Base-by-base conservation (phyloP, 768 basidiomycete species). In the Xanthoconium stramineum region DNA sequence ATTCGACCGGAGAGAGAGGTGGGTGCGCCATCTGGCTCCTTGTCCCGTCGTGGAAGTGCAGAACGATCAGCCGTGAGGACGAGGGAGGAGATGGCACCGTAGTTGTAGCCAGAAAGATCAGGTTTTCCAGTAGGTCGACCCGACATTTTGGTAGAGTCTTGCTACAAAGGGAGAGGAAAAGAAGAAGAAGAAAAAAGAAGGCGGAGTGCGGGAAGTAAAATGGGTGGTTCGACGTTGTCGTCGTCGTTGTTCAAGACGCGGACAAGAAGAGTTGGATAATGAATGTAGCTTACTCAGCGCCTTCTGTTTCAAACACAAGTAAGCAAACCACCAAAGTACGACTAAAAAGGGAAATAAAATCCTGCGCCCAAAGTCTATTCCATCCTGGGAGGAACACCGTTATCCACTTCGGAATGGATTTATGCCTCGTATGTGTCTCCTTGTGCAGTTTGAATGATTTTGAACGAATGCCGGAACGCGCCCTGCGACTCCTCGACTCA, bases 11-110 rank as follows among this genome's bases (percentile, higher is more conserved):
- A 88, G 35, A 98, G 85, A 3, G 94, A 88, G 15, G 95, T 95
- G 11, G 95, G 91, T 9, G 94, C 92, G 59, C 97, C 96, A 78
- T 97, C 94, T 8, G 95, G 95, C 71, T 99, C 96, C 75, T 91
- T 91, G 80, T 95, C 92, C 59, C 94, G 81, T 46, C 93, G 82
- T 19, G 91, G 91, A 49, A 93, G 75, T 2, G 80, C 82, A 50
- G 89, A 88, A 52, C 86, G 79, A 75, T 92, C 89, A 13, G 96
- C 92, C n/a, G 91, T 94, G 67, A 98, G 80, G 44, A 98, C 96
- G 43, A 98, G 82, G 20, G 92, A 94, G 30, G 93, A 93, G 68
- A 98, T 95, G 52, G 91, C 91, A 45, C 89, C 86, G 80, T 98
- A 98, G 78, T 97, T 97, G 83, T 94, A 98, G 43, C 85, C 86